A percentile compares a stretch with the other conserved stretches of the same genome.
phyloP scores from a whole-genome alignment of 352 stramenopile genomes.

The Pythium vanterpoolii region DNA sequence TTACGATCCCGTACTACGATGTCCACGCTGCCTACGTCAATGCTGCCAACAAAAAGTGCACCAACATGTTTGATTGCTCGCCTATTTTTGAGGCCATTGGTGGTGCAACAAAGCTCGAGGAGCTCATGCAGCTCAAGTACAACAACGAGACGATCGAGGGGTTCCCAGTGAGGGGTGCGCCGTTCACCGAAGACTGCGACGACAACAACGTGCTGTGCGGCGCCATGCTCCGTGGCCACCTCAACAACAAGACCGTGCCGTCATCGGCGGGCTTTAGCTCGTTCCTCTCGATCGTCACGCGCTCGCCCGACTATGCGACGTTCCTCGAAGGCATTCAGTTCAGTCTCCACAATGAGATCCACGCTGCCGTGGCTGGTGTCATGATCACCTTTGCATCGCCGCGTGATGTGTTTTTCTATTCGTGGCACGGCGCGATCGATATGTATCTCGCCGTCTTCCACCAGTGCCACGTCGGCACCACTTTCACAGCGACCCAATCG shows the following conservation, averaged over 20 bases:
- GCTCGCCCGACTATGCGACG: slow-evolving; percentile 47
- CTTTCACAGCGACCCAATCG: slow-evolving; percentile 37
- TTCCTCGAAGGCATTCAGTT: slow-evolving; percentile 61
- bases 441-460: slow-evolving; percentile 71
- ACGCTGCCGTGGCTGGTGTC: slow-evolving; percentile 48
- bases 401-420: slow-evolving; percentile 63
- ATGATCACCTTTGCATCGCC: slow-evolving; percentile 51
- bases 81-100: slow-evolving; percentile 55
- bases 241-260: slow-evolving; percentile 35
- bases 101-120: slow-evolving; percentile 22
- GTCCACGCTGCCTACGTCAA: slow-evolving; percentile 62
- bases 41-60: slow-evolving; percentile 39
- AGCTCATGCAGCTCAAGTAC: slow-evolving; percentile 19
- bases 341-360: slow-evolving; percentile 60
- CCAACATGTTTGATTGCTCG: slow-evolving; percentile 62
- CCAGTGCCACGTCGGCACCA: slow-evolving; percentile 48
- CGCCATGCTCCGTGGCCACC: slow-evolving; percentile 39
- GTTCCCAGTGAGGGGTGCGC: slow-evolving; percentile 26
- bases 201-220: slow-evolving; percentile 36
- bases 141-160: slow-evolving; percentile 34
- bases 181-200: slow-evolving; percentile 39
- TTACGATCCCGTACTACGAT: slow-evolving; percentile 81
- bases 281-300: slow-evolving; percentile 48
- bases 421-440: slow-evolving; percentile 61
- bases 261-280: slow-evolving; percentile 43